These are phyloP conservation scores for Penicillium manginii DNA, from an alignment of 495 filamentous ascomycete species.

Conservation along the genomic window DNA sequence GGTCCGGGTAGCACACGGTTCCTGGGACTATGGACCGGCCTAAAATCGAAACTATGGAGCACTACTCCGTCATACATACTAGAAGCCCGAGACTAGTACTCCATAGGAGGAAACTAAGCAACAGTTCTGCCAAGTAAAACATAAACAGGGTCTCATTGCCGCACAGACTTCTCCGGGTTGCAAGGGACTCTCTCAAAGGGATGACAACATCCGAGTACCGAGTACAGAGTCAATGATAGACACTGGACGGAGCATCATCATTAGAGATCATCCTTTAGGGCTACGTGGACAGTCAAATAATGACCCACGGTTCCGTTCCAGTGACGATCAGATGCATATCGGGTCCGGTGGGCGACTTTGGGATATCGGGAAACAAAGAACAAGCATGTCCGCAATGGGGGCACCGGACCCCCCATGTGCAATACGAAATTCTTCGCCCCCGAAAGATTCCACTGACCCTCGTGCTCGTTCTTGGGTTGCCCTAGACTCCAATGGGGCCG, in stretches of 20 bases:
- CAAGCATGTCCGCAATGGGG: not conserved
- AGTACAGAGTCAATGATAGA: no score
- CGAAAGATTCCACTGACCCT: not conserved
- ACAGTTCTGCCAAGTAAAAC: slow-evolving; percentile 6
- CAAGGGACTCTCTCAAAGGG: slow-evolving; percentile 8
- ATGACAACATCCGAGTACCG: slow-evolving; percentile 7
- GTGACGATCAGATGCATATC: not conserved
- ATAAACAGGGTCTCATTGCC: slow-evolving; percentile 11
- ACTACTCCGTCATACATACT: slow-evolving; percentile 7
- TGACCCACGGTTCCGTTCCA: not conserved
- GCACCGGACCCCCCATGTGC: not conserved
- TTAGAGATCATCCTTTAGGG: not conserved
- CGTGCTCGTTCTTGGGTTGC: not conserved
- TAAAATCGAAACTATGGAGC: slow-evolving; percentile 27
- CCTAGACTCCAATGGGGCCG: slow-evolving; percentile 3
- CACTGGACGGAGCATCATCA: not conserved
- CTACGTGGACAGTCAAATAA: not conserved
- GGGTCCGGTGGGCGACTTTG: not conserved
- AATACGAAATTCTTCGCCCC: slow-evolving; percentile 6
- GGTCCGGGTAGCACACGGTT: slow-evolving; percentile 12
- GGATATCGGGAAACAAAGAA: slow-evolving; percentile 5
- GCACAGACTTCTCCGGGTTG: slow-evolving; percentile 12
- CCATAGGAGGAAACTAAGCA: no score
- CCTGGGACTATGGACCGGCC: slow-evolving; percentile 27
- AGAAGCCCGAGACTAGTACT: slow-evolving; percentile 7